Evolutionary conservation across 129 eudicot genomes (phyloP).

Genomic region (Arctium minus): DNA sequence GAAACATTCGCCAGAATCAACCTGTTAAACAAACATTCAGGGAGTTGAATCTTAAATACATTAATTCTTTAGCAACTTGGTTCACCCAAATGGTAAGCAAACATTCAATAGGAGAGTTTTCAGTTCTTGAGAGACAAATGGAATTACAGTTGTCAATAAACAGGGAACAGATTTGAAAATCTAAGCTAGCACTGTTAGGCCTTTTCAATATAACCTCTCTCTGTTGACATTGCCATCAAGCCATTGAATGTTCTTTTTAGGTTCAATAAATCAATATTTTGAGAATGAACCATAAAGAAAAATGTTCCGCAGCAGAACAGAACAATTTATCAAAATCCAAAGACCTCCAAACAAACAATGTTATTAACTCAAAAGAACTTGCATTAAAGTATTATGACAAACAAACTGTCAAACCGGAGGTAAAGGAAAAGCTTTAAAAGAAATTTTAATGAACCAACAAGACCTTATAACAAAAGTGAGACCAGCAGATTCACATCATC

Average conservation of each 20-base stretch:
- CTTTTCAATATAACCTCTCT: neutral
- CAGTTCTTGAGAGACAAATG: neutral
- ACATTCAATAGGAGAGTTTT: neutral
- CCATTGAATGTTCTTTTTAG: neutral
- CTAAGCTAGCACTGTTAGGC: neutral
- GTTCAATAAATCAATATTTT: neutral
- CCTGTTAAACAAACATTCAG: slow-evolving; percentile 99
- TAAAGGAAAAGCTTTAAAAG: neutral
- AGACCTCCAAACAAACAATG: neutral
- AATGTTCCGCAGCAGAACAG: neutral
- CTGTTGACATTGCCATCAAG: neutral
- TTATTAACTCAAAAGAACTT: neutral
- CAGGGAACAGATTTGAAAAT: neutral
- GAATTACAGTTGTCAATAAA: neutral
- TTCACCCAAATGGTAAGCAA: slow-evolving; percentile 23
- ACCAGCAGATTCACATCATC: neutral
- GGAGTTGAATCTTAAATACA: slow-evolving; percentile 77
- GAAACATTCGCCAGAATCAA: slow-evolving; percentile 99
- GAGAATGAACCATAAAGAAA: neutral
- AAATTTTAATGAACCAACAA: neutral
- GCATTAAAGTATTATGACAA: neutral
- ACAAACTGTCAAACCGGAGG: neutral
- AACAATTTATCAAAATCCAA: neutral
- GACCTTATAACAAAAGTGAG: neutral
- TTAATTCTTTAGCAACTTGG: slow-evolving; percentile 37